A percentile compares a stretch with the other conserved stretches of the same genome.
These are phyloP conservation scores for Pichia scutulata DNA, from an alignment of 805 yeast species.

Conservation along the genomic window DNA sequence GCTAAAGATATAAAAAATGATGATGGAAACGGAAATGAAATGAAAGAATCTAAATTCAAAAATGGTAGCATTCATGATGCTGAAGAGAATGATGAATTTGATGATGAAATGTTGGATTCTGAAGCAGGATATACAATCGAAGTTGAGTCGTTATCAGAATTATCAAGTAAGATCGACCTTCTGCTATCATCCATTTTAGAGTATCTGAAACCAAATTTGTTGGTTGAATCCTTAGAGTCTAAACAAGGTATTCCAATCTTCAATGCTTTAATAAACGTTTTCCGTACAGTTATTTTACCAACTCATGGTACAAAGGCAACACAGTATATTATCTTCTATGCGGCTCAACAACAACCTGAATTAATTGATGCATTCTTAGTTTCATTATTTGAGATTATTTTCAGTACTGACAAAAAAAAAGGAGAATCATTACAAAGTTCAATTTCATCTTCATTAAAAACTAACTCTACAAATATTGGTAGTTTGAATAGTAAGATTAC, in stretches of 20 bases:
- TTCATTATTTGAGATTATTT: constrained; percentile 73
- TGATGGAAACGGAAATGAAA: constrained; percentile 18
- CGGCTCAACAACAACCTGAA: constrained; percentile 75
- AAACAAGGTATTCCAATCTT: constrained; percentile 65
- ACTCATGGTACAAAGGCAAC: constrained; percentile 87
- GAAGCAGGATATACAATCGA: constrained; percentile 42
- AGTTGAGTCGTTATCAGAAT: constrained; percentile 40
- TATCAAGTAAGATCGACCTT: constrained; percentile 66
- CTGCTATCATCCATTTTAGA: constrained; percentile 52
- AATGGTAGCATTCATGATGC: not conserved
- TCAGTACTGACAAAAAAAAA: constrained; percentile 36
- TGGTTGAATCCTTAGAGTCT: constrained; percentile 41
- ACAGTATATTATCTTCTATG: constrained; percentile 75
- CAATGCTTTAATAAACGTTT: constrained; percentile 66
- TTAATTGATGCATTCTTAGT: constrained; percentile 80
- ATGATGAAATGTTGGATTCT: constrained; percentile 29
- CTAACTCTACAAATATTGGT: not conserved
- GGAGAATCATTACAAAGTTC: not conserved
- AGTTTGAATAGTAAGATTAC: constrained; percentile 46
- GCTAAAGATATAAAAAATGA: not conserved
- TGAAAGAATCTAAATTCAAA: constrained; percentile 1
- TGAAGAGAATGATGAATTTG: constrained; percentile 28
- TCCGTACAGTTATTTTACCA: constrained; percentile 77
- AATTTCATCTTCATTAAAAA: not conserved
- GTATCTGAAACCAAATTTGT: constrained; percentile 42